These are phyloP conservation scores for Pichia ethanolica DNA, from an alignment of 805 yeast species.

Conservation along the genomic window DNA sequence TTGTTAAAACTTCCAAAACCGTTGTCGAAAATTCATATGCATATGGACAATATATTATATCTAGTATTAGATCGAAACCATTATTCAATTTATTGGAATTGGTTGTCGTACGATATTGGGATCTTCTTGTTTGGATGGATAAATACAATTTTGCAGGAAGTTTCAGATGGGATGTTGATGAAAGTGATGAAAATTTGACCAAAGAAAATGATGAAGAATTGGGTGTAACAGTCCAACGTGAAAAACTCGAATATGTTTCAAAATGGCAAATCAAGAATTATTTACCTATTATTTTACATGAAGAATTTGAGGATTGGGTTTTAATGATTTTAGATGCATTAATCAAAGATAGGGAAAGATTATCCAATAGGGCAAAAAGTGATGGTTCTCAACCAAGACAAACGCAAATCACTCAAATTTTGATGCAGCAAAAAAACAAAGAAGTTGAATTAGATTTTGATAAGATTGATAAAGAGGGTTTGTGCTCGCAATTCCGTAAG, in stretches of 20 bases:
- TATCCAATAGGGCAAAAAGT: background rate
- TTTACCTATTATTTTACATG: constrained; percentile 66
- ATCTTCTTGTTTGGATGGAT: constrained; percentile 92
- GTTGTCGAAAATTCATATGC: constrained; percentile 86
- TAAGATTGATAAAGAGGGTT: constrained; percentile 32
- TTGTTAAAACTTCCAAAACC: constrained; percentile 66
- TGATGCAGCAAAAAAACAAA: constrained; percentile 34
- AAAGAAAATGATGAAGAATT: constrained; percentile 16
- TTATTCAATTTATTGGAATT: constrained; percentile 78
- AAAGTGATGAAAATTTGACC: constrained; percentile 4
- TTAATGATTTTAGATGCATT: constrained; percentile 66
- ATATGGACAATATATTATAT: constrained; percentile 75
- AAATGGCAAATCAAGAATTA: constrained; percentile 76
- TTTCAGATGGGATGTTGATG: constrained; percentile 39
- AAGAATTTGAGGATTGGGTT: constrained; percentile 86
- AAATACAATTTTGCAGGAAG: constrained; percentile 79
- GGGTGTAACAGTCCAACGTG: constrained; percentile 20
- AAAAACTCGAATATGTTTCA: constrained; percentile 41
- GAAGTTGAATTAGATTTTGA: constrained; percentile 13
- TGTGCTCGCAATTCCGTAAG: constrained; percentile 49
- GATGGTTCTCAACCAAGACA: constrained; percentile 43
- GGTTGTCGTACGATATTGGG: constrained; percentile 77
- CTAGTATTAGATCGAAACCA: constrained; percentile 72
- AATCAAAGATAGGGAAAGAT: constrained; percentile 44
- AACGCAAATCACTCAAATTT: constrained; percentile 57